Percentiles rank a stretch among this genome's conserved stretches.
These are phyloP conservation scores for Globisporangium nunn DNA, from an alignment of 352 stramenopile genomes.

Conservation along the genomic window DNA sequence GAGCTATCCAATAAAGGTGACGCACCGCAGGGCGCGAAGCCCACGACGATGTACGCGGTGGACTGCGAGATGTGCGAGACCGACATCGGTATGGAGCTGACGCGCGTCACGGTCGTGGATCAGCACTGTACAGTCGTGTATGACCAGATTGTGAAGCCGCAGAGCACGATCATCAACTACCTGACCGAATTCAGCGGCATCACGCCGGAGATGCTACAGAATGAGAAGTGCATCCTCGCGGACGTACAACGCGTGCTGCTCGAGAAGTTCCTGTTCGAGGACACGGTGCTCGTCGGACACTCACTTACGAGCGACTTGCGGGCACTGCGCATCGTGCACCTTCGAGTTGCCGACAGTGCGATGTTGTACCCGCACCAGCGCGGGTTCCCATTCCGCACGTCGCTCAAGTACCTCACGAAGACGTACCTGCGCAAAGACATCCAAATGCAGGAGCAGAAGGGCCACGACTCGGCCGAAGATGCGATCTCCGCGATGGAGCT, in stretches of 20 bases:
- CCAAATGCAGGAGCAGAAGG: constrained; percentile 46
- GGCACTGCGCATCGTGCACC: constrained; percentile 69
- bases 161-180: constrained; percentile 85
- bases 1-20: constrained; percentile 3
- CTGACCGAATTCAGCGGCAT: constrained; percentile 88
- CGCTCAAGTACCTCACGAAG: constrained; percentile 78
- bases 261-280: constrained; percentile 46
- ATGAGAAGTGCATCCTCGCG: constrained; percentile 48
- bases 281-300: constrained; percentile 83
- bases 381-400: constrained; percentile 77
- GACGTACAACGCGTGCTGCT: constrained; percentile 68
- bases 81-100: constrained; percentile 76
- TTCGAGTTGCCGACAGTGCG: constrained; percentile 62
- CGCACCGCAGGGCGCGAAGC: neutral
- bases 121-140: constrained; percentile 53
- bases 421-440: constrained; percentile 79
- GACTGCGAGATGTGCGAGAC: constrained; percentile 90
- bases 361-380: constrained; percentile 82
- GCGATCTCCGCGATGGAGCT: constrained; percentile 74
- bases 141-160: constrained; percentile 79
- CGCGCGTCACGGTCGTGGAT: constrained; percentile 75
- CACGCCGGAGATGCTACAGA: constrained; percentile 55
- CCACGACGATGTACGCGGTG: constrained; percentile 46
- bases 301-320: constrained; percentile 83
- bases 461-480: constrained; percentile 83